These are phyloP conservation scores for Chlamydomonas incerta DNA, from an alignment of 139 green algal genomes.

Conservation along the genomic window DNA sequence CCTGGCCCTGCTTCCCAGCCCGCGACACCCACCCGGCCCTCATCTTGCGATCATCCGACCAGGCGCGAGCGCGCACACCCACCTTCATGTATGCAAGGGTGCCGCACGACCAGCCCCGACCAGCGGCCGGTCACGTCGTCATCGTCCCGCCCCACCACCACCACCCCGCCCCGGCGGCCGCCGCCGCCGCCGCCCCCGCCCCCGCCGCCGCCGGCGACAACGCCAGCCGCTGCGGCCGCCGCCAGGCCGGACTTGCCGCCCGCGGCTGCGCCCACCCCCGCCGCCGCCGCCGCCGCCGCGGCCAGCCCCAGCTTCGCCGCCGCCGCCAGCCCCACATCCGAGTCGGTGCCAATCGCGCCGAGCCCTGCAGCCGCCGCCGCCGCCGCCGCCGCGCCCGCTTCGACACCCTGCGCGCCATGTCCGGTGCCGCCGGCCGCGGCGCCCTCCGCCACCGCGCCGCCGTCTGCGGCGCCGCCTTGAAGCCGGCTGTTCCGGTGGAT, in stretches of 20 bases:
- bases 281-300: not conserved
- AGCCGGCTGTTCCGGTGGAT: too few species aligned
- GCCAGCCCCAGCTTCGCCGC: too few species aligned
- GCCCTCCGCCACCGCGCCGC: not conserved
- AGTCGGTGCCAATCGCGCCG: not conserved
- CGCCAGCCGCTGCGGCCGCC: not conserved
- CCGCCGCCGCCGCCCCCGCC: not conserved
- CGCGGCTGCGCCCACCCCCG: too few species aligned
- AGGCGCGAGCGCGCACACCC: too few species aligned
- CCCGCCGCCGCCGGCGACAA: too few species aligned
- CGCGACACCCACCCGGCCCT: too few species aligned
- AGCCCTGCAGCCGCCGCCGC: not conserved
- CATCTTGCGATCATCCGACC: too few species aligned
- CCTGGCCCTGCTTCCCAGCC: too few species aligned
- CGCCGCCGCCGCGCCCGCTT: not conserved
- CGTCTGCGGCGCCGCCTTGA: not conserved
- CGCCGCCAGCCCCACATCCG: not conserved
- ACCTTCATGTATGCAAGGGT: conserved; percentile 79
- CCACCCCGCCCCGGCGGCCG: not conserved
- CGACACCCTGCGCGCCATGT: too few species aligned
- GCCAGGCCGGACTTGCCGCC: not conserved
- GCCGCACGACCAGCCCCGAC: conserved; percentile 31
- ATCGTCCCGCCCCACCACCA: conserved; percentile 30
- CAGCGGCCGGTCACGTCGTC: conserved; percentile 1
- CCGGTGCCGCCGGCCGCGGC: not conserved